These are phyloP conservation scores for Cercospora sp. DNA, from an alignment of 2,329 filamentous ascomycete genomes.

Conservation along the genomic window DNA sequence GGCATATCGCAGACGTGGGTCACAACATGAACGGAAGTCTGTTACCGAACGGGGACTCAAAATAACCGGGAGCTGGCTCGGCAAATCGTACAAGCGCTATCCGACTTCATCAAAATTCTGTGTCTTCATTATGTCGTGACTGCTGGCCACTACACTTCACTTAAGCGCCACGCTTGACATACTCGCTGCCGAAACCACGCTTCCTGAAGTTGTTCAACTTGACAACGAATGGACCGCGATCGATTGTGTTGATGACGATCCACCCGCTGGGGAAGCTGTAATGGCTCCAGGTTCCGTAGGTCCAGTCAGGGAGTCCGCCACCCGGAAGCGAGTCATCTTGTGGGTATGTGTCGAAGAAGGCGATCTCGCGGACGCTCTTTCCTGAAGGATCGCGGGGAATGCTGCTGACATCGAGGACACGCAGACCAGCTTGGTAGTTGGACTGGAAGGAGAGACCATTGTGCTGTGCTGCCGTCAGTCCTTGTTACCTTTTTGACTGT, in stretches of 20 bases:
- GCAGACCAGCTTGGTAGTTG: conserved; percentile 43
- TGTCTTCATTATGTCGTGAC: neutral
- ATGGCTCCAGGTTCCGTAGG: conserved; percentile 50
- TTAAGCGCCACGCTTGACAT: conserved; percentile 3
- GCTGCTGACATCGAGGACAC: conserved; percentile 41
- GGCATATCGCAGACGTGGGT: neutral
- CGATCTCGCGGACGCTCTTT: conserved; percentile 48
- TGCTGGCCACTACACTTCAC: neutral
- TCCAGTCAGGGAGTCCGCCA: conserved; percentile 42
- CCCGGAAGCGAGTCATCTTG: conserved; percentile 48
- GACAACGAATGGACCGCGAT: conserved; percentile 53
- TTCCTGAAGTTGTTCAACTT: conserved; percentile 37
- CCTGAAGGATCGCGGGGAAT: conserved; percentile 49
- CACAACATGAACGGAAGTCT: neutral
- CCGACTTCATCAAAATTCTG: neutral
- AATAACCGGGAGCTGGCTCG: neutral
- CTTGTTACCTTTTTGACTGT: neutral
- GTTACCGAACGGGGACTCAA: neutral
- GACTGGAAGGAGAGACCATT: conserved; percentile 42
- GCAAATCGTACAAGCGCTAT: neutral
- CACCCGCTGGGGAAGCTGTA: conserved; percentile 54
- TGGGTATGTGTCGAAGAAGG: conserved; percentile 54
- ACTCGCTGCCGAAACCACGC: conserved; percentile 23
- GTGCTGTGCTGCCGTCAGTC: conserved; percentile 14
- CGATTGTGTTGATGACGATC: conserved; percentile 56